Conservation (phyloP, 768 basidiomycete species). For the Pisolithus marmoratus region DNA sequence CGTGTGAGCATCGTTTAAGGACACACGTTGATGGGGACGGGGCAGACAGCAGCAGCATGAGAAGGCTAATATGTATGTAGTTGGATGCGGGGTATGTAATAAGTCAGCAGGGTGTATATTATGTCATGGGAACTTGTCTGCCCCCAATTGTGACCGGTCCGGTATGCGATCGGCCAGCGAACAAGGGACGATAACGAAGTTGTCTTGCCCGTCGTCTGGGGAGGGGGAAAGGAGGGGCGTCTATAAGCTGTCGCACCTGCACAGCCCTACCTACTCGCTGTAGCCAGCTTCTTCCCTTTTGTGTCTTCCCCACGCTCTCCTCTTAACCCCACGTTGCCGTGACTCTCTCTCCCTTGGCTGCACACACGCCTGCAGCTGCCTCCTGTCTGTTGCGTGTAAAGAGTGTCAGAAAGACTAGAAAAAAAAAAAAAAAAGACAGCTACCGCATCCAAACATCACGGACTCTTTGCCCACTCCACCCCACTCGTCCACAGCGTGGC, state of each 20-base stretch:
- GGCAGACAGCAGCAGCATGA: too few relatives aligned
- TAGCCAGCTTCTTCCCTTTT: not conserved
- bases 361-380: not conserved
- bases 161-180: too few relatives aligned
- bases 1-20: not conserved
- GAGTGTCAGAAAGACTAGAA: not conserved
- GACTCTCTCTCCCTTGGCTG: not conserved
- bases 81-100: too few relatives aligned
- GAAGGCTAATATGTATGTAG: too few relatives aligned
- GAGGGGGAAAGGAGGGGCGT: not conserved
- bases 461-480: conserved; percentile 25
- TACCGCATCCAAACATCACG: too few relatives aligned
- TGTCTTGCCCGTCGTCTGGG: too few relatives aligned
- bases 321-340: conserved; percentile 20
- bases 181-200: too few relatives aligned
- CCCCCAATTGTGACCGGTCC: too few relatives aligned
- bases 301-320: conserved; percentile 5
- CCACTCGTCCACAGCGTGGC: conserved; percentile 17
- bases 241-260: not conserved
- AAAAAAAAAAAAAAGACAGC: conserved; percentile 1
- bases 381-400: not conserved
- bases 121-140: too few relatives aligned
- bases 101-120: too few relatives aligned
- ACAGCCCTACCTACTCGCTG: not conserved
- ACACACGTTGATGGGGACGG: too few relatives aligned